These are phyloP conservation scores for Ustilago cynodontis DNA, from an alignment of 1,284 basidiomycete genomes.

Conservation along the genomic window DNA sequence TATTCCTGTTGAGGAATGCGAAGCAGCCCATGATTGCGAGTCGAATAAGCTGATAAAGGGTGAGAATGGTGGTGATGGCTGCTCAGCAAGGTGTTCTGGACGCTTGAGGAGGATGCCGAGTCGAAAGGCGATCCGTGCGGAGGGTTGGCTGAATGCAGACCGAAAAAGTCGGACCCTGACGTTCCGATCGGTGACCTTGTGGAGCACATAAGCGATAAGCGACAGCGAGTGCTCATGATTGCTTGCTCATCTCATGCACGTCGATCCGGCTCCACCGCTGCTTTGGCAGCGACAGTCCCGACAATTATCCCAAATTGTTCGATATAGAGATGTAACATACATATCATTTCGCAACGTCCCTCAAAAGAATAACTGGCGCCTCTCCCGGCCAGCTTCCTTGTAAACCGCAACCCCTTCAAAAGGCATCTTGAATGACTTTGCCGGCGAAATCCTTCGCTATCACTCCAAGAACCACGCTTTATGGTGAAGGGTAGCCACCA, in stretches of 20 bases:
- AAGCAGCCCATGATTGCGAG: constrained; percentile 43
- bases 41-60: too few species aligned
- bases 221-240: not conserved
- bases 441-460: too few species aligned
- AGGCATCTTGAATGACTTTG: too few species aligned
- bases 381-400: too few species aligned
- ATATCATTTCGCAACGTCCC: too few species aligned
- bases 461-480: not conserved
- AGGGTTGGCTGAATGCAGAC: constrained; percentile 5
- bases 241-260: not conserved
- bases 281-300: not conserved
- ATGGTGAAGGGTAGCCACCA: not conserved
- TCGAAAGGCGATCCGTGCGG: constrained; percentile 10
- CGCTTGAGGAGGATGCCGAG: not conserved
- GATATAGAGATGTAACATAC: too few species aligned
- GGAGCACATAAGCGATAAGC: not conserved
- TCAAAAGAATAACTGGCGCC: too few species aligned
- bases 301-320: too few species aligned
- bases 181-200: constrained; percentile 22
- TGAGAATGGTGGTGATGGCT: not conserved
- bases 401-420: too few species aligned
- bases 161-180: constrained; percentile 10
- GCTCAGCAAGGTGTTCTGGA: not conserved
- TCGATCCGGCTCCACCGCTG: not conserved
- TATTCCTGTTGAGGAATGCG: constrained; percentile 30